Evolutionary conservation across 2,329 filamentous ascomycete genomes (phyloP).

Genomic region (Colletotrichum karsti): DNA sequence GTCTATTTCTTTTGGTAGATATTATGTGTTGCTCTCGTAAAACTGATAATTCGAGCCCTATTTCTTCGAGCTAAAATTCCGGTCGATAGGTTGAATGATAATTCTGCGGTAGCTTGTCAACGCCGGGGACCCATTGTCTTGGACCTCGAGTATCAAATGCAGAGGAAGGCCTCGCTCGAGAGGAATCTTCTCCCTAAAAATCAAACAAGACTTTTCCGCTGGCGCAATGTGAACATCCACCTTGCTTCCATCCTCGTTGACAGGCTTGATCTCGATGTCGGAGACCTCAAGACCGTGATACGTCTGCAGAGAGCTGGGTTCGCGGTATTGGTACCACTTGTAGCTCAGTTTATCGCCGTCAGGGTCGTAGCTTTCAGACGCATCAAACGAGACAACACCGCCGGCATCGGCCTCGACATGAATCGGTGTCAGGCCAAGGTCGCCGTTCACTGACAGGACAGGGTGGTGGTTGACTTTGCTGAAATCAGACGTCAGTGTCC

Average conservation of each 20-base stretch:
- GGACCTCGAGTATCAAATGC: conserved; percentile 60
- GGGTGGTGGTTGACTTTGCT: conserved; percentile 55
- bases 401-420: conserved; percentile 50
- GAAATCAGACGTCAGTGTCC: conserved; percentile 39
- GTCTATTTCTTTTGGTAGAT: too few relatives aligned
- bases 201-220: conserved; percentile 48
- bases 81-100: conserved; percentile 44
- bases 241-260: conserved; percentile 28
- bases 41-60: too few relatives aligned
- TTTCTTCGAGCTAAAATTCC: conserved; percentile 36
- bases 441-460: conserved; percentile 50
- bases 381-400: conserved; percentile 50
- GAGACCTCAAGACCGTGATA: conserved; percentile 47
- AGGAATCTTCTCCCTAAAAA: conserved; percentile 37
- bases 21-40: too few relatives aligned
- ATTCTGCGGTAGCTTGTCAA: conserved; percentile 57
- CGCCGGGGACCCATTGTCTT: conserved; percentile 48
- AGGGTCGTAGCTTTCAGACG: conserved; percentile 54
- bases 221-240: conserved; percentile 30
- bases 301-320: conserved; percentile 48
- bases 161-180: conserved; percentile 46
- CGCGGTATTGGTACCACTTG: conserved; percentile 59
- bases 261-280: conserved; percentile 40
- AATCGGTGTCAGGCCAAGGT: conserved; percentile 44
- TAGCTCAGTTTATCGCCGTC: conserved; percentile 52